Evolutionary conservation across 257 asterid genomes (phyloP), one percentile per base, ranked within the genome.

Genomic region (Buddleja alternifolia): DNA sequence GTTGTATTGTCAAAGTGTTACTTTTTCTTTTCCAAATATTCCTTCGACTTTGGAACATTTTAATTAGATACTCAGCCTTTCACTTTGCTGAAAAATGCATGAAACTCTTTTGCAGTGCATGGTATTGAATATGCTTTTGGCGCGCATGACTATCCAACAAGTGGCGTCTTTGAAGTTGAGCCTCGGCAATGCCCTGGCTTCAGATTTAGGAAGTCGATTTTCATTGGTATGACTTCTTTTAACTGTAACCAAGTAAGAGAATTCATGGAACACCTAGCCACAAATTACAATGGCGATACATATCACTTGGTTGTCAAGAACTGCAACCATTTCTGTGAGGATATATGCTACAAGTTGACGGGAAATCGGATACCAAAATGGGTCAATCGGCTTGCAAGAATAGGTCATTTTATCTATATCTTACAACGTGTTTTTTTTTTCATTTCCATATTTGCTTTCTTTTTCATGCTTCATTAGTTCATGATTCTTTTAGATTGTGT

Each of bases 271-370:
- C 82, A 59, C 62, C 90, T 83, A 69, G 71, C 96, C 10, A 47
- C 63, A 25, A 76, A 77, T 68, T 89, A 84, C 87, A 53, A 74
- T 25, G 98, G 98, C 9, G 87, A 92, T 60, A 72, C 95, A 0
- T 92, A 92, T 75, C 94, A 89, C 82, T 77, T 89, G 76, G 74
- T 89, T 61, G 77, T 63, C 29, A 92, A 89, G 78, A 92, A 92
- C 74, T 92, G 98, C 84, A 89, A 92, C 83, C 98, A 92, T 76
- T 92, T 92, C 79, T 87, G 85, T 12, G 95, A 80, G 69, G 98
- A 92, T 59, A 71, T 82, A 54, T 87, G 98, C 78, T 67, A 65
- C 95, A 86, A 80, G 78, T 68, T 92, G 79, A 92, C 98, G 0
- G 88, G 92, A 56, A 87, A 77, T 15, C 77, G 72, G 44, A 84